phyloP scores from a whole-genome alignment of 208 protist genomes.

The Trypanosoma rangeli region DNA sequence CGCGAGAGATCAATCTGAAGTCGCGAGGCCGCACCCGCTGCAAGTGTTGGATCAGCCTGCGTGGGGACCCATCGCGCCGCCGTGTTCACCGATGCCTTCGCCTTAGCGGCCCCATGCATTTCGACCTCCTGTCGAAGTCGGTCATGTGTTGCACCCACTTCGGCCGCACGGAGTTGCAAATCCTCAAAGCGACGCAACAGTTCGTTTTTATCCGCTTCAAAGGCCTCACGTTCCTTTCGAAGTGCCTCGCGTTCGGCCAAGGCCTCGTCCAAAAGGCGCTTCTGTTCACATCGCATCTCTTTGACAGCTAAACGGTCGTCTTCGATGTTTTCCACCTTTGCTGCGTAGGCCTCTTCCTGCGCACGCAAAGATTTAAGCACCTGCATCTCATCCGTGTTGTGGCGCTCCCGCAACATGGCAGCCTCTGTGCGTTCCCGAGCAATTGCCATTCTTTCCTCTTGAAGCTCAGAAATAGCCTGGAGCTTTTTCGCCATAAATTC shows the following conservation, averaged over 20 bases:
- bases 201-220: constrained; percentile 80
- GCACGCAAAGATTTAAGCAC: constrained; percentile 68
- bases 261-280: constrained; percentile 47
- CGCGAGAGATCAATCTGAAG: constrained; percentile 81
- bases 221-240: constrained; percentile 63
- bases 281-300: constrained; percentile 63
- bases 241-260: constrained; percentile 64
- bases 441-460: constrained; percentile 71
- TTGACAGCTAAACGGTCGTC: constrained; percentile 49
- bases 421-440: constrained; percentile 70
- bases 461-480: constrained; percentile 72
- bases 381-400: constrained; percentile 75
- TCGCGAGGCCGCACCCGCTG: constrained; percentile 35
- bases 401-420: constrained; percentile 63
- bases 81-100: background rate
- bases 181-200: constrained; percentile 70
- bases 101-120: constrained; percentile 30
- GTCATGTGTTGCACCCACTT: constrained; percentile 54
- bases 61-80: background rate
- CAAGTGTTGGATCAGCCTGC: constrained; percentile 12
- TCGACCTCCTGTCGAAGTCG: constrained; percentile 54
- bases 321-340: constrained; percentile 68
- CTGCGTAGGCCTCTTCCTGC: constrained; percentile 72
- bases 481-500: constrained; percentile 76
- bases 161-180: constrained; percentile 65